Evolutionary conservation across 768 basidiomycete species (phyloP), one percentile per base, ranked within the genome.

Genomic region (Piloderma croceum): DNA sequence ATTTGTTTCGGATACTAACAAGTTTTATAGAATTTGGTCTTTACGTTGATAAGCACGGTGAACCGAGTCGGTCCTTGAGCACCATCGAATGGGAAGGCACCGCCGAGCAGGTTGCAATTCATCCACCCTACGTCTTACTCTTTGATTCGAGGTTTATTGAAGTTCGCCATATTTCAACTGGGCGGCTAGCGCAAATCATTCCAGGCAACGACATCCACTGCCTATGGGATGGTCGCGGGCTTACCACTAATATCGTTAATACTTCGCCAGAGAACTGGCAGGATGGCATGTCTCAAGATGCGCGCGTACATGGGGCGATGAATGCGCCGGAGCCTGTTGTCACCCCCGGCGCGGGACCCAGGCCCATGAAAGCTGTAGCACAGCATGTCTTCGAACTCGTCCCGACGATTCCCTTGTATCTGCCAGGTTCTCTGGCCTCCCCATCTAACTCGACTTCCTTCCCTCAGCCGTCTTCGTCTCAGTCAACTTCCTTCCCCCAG

Each of bases 71-170:
- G 22, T 51, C 64, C 5, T 66, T 74, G 13, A 74, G 77, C 15
- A 80, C 81, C 4, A 84, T 96, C 41, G 93, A 98, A 60, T 98
- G 91, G 90, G 93, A 98, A 60, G 90, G 91, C 13, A 83, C 77
- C 1, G 90, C 89, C 1, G 89, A 92, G 48, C 81, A 80, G 23
- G 89, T 89, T 18, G 90, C 90, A 2, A 81, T 89, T 65, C 91
- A 93, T 56, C 77, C 83, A 33, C 92, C 91, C 1, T 91, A 91
- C 53, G 69, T 97, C 34, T 70, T 93, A 31, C 76, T 92, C 34
- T 90, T 94, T 57, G 90, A 93, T 57, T 72, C 79, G 7, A 82
- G 86, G 3, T 93, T 96, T 65, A 86, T 96, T 50, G 91, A 96
- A 61, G 76, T 96, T 29, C 79, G 91, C 18, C 83, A 91, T 58